Conservation (phyloP, 2,329 filamentous ascomycete species). For the Myriangium duriaei region DNA sequence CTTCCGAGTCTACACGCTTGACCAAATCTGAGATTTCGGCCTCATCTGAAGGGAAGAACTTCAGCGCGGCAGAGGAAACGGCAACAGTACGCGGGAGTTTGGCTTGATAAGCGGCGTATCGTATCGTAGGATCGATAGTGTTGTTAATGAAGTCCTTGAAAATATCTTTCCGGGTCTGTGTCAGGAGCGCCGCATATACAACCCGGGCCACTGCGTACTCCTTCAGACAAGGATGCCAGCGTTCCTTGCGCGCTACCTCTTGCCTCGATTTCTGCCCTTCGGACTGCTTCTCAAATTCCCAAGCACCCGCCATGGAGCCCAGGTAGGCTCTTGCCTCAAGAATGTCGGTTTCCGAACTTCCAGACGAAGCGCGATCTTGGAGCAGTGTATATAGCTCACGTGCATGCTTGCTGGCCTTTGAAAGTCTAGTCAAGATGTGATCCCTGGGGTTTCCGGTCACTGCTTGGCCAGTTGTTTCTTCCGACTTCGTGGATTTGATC, state of each 20-base stretch:
- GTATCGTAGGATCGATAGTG: slow-evolving; percentile 83
- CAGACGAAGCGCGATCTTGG: slow-evolving; percentile 47
- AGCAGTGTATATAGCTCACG: slow-evolving; percentile 55
- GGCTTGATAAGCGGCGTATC: slow-evolving; percentile 87
- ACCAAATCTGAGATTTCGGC: slow-evolving; percentile 51
- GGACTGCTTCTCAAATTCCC: slow-evolving; percentile 73
- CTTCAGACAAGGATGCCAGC: slow-evolving; percentile 66
- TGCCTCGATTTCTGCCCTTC: slow-evolving; percentile 29
- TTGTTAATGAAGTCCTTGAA: slow-evolving; percentile 77
- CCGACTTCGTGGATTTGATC: slow-evolving; percentile 71
- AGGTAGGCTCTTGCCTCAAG: slow-evolving; percentile 81
- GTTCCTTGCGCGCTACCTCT: slow-evolving; percentile 27
- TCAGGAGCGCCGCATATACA: slow-evolving; percentile 66
- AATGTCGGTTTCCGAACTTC: slow-evolving; percentile 57
- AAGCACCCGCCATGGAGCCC: slow-evolving; percentile 60
- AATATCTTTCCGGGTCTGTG: slow-evolving; percentile 56
- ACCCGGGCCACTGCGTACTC: slow-evolving; percentile 66
- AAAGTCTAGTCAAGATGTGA: slow-evolving; percentile 77
- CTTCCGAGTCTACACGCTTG: slow-evolving; percentile 55
- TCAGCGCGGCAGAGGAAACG: slow-evolving; percentile 64
- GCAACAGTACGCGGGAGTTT: slow-evolving; percentile 76
- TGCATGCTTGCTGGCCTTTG: slow-evolving; percentile 64
- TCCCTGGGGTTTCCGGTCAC: slow-evolving; percentile 68
- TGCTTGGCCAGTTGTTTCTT: slow-evolving; percentile 58
- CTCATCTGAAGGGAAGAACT: slow-evolving; percentile 60